A percentile compares a stretch with the other conserved stretches of the same genome.
phyloP scores from a whole-genome alignment of 2,329 filamentous ascomycete genomes.

The Penicillium sp. region DNA sequence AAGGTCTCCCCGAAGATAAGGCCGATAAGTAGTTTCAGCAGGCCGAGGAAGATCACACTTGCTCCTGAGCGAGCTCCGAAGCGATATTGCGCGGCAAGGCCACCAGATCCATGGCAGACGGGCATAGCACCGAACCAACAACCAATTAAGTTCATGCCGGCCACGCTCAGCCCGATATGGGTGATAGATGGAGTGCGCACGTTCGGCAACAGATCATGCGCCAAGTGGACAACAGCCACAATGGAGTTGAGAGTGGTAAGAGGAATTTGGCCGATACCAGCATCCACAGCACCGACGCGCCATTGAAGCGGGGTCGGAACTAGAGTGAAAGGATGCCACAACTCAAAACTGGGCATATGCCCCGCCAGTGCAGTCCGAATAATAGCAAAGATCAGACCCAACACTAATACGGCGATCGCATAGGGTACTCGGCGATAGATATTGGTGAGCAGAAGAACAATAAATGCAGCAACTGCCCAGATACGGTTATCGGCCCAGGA shows the following conservation, averaged over 20 bases:
- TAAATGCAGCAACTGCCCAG: slow-evolving; percentile 72
- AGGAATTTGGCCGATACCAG: slow-evolving; percentile 80
- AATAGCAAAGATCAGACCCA: slow-evolving; percentile 66
- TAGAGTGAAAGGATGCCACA: slow-evolving; percentile 60
- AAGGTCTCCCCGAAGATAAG: slow-evolving; percentile 71
- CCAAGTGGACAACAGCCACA: slow-evolving; percentile 78
- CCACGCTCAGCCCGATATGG: slow-evolving; percentile 75
- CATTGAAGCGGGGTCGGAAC: slow-evolving; percentile 50
- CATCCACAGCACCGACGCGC: slow-evolving; percentile 59
- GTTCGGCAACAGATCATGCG: slow-evolving; percentile 71
- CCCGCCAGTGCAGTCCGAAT: slow-evolving; percentile 33
- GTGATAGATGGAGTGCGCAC: slow-evolving; percentile 69
- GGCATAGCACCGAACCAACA: slow-evolving; percentile 97
- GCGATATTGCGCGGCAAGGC: slow-evolving; percentile 83
- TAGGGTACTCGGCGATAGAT: slow-evolving; percentile 69
- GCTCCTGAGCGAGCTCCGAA: slow-evolving; percentile 89
- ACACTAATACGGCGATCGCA: slow-evolving; percentile 67
- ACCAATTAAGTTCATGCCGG: slow-evolving; percentile 75
- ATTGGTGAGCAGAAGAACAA: slow-evolving; percentile 67
- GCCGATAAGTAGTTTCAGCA: slow-evolving; percentile 72
- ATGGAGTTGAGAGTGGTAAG: slow-evolving; percentile 91
- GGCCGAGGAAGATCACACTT: slow-evolving; percentile 74
- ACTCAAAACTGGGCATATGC: slow-evolving; percentile 51
- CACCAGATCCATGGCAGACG: slow-evolving; percentile 88
- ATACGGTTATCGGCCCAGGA: slow-evolving; percentile 72